Evolutionary conservation across 179 eudicot genomes (phyloP).

Genomic region (Camellia oleifera): DNA sequence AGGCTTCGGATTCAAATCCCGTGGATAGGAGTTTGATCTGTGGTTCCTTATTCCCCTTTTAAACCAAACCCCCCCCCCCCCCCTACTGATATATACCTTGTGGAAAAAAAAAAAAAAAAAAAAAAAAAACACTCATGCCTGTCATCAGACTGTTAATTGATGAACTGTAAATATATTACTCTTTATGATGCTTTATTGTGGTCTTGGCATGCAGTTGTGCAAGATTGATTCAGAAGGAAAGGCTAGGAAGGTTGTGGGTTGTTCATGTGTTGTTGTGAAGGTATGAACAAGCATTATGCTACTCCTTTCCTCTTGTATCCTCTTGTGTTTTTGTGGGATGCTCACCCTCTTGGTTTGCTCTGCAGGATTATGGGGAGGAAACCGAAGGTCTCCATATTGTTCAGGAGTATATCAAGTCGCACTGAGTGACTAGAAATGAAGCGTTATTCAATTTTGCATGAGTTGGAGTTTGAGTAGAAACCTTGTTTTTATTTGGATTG

Average conservation of each 20-base stretch:
- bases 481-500: neutral
- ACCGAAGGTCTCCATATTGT: slow-evolving; percentile 52
- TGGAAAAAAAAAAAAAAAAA: too few species aligned
- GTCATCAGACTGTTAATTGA: neutral
- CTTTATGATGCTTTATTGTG: neutral
- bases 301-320: neutral
- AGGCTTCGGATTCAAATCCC: too few species aligned
- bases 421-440: slow-evolving; percentile 15
- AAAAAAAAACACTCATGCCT: neutral
- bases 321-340: neutral
- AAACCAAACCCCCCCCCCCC: too few species aligned
- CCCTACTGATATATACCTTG: too few species aligned
- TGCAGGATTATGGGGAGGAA: slow-evolving; percentile 58
- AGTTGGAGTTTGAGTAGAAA: neutral
- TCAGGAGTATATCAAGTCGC: slow-evolving; percentile 49
- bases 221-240: slow-evolving; percentile 63
- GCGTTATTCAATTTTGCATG: neutral
- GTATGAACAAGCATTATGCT: slow-evolving; percentile 18
- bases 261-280: slow-evolving; percentile 54
- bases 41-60: too few species aligned
- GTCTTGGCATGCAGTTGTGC: slow-evolving; percentile 37
- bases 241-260: slow-evolving; percentile 63
- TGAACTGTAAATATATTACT: neutral
- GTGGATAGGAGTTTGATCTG: too few species aligned
- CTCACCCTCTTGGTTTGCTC: neutral